These are phyloP conservation scores for Vitis labrusca DNA, from an alignment of 164 flowering plant genomes.

Conservation along the genomic window DNA sequence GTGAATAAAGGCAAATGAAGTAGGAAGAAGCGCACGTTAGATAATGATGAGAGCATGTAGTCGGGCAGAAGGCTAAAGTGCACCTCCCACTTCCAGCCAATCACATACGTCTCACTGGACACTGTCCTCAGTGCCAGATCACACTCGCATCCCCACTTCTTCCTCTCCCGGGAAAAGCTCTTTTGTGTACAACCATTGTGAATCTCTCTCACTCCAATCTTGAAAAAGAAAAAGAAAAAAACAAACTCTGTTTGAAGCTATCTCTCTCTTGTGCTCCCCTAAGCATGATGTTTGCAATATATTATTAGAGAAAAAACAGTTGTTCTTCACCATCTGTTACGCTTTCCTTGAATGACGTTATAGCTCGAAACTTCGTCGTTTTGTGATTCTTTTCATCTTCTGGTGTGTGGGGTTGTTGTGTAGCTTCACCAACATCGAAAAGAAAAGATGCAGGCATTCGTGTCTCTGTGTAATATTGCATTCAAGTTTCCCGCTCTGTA, in stretches of 20 bases:
- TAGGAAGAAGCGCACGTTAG: conserved; percentile 2
- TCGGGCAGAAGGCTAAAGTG: neutral
- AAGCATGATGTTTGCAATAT: neutral
- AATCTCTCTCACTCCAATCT: neutral
- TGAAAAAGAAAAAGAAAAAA: neutral
- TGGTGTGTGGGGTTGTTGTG: conserved; percentile 7
- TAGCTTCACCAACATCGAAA: neutral
- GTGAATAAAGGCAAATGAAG: too few species aligned
- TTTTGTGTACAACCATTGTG: neutral
- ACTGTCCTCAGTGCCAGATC: neutral
- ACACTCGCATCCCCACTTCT: neutral
- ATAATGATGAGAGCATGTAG: conserved; percentile 10
- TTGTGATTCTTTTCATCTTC: conserved; percentile 15
- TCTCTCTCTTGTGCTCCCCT: neutral
- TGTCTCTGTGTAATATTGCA: conserved; percentile 17
- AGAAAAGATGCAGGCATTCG: conserved; percentile 7
- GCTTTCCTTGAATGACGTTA: conserved; percentile 20
- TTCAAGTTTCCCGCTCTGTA: conserved; percentile 39
- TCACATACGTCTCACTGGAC: neutral
- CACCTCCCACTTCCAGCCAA: neutral
- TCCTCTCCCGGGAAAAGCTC: neutral
- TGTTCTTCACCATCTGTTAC: conserved; percentile 12
- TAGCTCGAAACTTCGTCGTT: conserved; percentile 26
- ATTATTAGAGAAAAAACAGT: neutral
- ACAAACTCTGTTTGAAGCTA: neutral